These are phyloP conservation scores for Zalaria obscura DNA, from an alignment of 2,329 filamentous ascomycete genomes.

Conservation along the genomic window DNA sequence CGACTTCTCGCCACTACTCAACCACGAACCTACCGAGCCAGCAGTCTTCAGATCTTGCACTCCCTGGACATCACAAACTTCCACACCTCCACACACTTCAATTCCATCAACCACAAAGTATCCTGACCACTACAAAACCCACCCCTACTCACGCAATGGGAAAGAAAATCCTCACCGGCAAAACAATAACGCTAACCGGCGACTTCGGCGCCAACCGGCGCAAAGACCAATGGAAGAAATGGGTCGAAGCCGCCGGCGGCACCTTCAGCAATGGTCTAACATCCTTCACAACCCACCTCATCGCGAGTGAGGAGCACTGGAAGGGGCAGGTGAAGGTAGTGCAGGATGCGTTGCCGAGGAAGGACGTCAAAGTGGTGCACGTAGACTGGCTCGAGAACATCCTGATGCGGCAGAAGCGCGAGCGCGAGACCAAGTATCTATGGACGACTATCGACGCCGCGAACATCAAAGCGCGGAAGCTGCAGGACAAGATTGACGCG, in stretches of 20 bases:
- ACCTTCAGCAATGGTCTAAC: constrained; percentile 37
- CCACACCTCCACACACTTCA: no score
- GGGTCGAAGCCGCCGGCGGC: constrained; percentile 52
- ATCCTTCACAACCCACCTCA: constrained; percentile 53
- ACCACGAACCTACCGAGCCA: no score
- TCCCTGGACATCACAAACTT: no score
- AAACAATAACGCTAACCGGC: constrained; percentile 44
- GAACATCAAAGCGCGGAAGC: constrained; percentile 2
- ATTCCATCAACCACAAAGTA: no score
- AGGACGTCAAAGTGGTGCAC: constrained; percentile 22
- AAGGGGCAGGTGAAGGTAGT: constrained; percentile 18
- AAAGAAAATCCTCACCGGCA: neutral
- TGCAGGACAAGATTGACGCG: constrained; percentile 16
- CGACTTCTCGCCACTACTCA: no score
- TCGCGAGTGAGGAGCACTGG: constrained; percentile 51
- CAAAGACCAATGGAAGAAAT: constrained; percentile 45
- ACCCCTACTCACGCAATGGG: no score
- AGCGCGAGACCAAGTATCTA: constrained; percentile 19
- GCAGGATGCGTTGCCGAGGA: constrained; percentile 3
- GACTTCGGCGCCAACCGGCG: constrained; percentile 36
- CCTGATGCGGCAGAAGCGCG: constrained; percentile 21
- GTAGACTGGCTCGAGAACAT: constrained; percentile 35
- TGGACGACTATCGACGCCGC: constrained; percentile 13
- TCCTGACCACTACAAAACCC: no score
- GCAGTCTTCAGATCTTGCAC: no score